A percentile compares a stretch with the other conserved stretches of the same genome.
These are phyloP conservation scores for Debaryomyces singareniensis DNA, from an alignment of 1,139 yeast species.

Conservation along the genomic window DNA sequence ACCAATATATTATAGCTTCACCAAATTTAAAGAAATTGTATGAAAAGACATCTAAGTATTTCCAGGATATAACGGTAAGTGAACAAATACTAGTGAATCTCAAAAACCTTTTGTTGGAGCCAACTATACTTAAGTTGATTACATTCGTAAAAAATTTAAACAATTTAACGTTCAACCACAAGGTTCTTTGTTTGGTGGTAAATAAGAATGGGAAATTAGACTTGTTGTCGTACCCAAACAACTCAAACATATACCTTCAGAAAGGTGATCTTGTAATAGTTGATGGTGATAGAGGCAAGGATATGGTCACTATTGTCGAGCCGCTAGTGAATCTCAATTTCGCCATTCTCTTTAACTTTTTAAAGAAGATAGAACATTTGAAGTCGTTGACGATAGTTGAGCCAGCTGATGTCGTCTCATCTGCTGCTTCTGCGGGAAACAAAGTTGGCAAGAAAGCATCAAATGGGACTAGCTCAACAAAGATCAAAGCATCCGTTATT, in stretches of 20 bases:
- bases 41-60: conserved; percentile 40
- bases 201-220: conserved; percentile 57
- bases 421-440: conserved; percentile 5
- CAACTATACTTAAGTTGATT: conserved; percentile 27
- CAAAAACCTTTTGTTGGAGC: conserved; percentile 21
- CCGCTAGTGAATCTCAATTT: conserved; percentile 38
- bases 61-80: conserved; percentile 32
- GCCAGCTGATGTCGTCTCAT: conserved; percentile 9
- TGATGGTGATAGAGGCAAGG: conserved; percentile 48
- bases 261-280: conserved; percentile 41
- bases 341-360: conserved; percentile 74
- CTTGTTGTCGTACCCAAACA: conserved; percentile 36
- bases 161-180: conserved; percentile 37
- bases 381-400: conserved; percentile 58
- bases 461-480: conserved; percentile 34
- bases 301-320: conserved; percentile 43
- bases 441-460: conserved; percentile 17
- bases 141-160: conserved; percentile 38
- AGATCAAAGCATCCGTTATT: conserved; percentile 31
- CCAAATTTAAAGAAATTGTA: conserved; percentile 40
- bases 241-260: conserved; percentile 47
- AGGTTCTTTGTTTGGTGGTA: conserved; percentile 40
- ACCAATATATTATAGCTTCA: conserved; percentile 48
- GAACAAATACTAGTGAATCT: conserved; percentile 30
- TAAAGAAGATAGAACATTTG: conserved; percentile 71